phyloP scores from a whole-genome alignment of 441 rosid genomes.

The Brassica hybrid region DNA sequence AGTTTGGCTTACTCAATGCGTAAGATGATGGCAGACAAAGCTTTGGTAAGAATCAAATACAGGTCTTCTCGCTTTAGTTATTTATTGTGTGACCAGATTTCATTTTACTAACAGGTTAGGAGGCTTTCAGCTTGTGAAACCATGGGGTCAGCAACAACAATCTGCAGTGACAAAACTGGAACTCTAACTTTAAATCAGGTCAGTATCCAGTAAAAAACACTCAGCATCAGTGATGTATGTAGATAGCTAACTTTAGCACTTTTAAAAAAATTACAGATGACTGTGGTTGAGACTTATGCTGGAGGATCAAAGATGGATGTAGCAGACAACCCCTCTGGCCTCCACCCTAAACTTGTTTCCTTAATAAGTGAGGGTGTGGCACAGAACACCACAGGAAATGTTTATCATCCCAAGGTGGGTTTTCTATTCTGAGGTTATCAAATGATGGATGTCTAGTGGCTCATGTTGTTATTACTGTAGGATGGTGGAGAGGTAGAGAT shows the following conservation, averaged over 20 bases:
- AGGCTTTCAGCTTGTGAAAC: constrained; percentile 98
- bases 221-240: not conserved
- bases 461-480: constrained; percentile 51
- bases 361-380: constrained; percentile 80
- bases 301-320: constrained; percentile 69
- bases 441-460: constrained; percentile 22
- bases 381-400: constrained; percentile 82
- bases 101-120: constrained; percentile 71
- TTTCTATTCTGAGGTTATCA: constrained; percentile 27
- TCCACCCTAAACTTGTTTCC: constrained; percentile 55
- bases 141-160: constrained; percentile 97
- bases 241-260: constrained; percentile 32
- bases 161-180: constrained; percentile 98
- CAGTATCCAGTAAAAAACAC: constrained; percentile 22
- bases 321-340: constrained; percentile 61
- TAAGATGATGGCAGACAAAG: constrained; percentile 98
- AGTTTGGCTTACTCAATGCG: constrained; percentile 97
- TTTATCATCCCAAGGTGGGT: constrained; percentile 79
- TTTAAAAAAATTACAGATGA: constrained; percentile 60
- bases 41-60: constrained; percentile 64
- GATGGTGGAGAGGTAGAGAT: constrained; percentile 84
- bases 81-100: constrained; percentile 33
- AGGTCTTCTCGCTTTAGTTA: too few relatives aligned
- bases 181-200: constrained; percentile 94
- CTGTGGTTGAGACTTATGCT: constrained; percentile 87